Conservation (phyloP, 192 early-diverging fungal genomes). For the Rhizoclosmatium globosum region DNA sequence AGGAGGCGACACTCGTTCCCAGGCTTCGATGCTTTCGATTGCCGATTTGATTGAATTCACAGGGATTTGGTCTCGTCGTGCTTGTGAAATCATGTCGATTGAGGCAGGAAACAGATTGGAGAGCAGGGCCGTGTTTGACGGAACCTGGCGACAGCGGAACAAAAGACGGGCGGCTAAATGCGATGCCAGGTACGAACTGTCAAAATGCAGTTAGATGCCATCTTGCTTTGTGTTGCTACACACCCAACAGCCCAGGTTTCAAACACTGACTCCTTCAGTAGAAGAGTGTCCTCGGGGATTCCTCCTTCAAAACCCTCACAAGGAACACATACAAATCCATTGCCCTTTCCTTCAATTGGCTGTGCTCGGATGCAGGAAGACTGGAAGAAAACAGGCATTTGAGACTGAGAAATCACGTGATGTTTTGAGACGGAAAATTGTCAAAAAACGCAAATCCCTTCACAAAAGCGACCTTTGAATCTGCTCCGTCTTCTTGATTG, state of each 20-base stretch:
- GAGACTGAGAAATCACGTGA: neutral
- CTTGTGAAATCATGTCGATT: neutral
- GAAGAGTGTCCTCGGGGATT: neutral
- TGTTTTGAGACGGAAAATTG: neutral
- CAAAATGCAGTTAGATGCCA: neutral
- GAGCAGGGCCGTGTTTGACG: neutral
- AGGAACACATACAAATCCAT: conserved; percentile 9
- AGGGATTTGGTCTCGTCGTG: conserved; percentile 27
- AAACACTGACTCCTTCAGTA: conserved; percentile 22
- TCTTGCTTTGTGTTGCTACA: neutral
- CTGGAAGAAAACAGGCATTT: neutral
- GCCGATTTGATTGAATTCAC: neutral
- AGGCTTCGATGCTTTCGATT: neutral
- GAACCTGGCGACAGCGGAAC: neutral
- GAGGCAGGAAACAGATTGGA: conserved; percentile 23
- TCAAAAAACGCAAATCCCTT: conserved; percentile 6
- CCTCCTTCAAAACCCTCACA: neutral
- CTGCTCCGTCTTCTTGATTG: too few relatives aligned
- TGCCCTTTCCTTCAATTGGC: conserved; percentile 29
- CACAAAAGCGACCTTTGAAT: neutral
- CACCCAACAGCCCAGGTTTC: conserved; percentile 20
- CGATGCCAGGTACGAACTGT: neutral
- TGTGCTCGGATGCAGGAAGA: conserved; percentile 2
- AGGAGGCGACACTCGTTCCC: neutral
- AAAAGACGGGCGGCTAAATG: conserved; percentile 6